Evolutionary conservation across 2,329 filamentous ascomycete species (phyloP), one percentile per base, ranked within the genome.

Genomic region (Claviceps sorghi): DNA sequence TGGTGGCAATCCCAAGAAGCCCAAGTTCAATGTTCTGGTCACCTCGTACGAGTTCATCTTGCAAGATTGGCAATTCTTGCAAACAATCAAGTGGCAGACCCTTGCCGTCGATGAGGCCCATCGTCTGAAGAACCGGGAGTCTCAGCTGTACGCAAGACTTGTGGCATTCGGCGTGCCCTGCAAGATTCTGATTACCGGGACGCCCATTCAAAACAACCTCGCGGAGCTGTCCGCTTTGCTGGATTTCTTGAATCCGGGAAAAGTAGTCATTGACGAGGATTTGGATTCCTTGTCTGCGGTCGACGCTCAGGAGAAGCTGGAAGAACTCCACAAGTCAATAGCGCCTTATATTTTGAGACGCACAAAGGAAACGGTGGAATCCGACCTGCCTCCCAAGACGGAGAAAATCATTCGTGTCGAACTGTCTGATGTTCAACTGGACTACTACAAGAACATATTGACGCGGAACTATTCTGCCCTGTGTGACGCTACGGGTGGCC

Each of bases 361-460:
- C 50, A 97, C 93, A 19, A 98, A 98, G 69, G 88, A 95, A 64
- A 96, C 93, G 53, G 94, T 98, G 8, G 93, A 97, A 66, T 95
- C 90, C 22, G 93, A 98, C 59, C 73, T 98, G 29, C 93, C 93
- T 13, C 89, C 91, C 0, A 98, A 98, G 73, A 95, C 88, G 0
- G 93, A 98, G 67, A 98, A 97, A 73, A 98, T 98, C 58, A 95
- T 98, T 65, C 88, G 94, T 52, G 93, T 98, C 42, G 93, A 97
- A 67, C 76, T 98, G 49, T 95, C 93, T 0, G 93, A 98, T 67
- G 84, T 97, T 30, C 93, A 98, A 64, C 75, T 97, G 10, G 91
- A 98, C 58, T 97, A 96, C 67, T 98, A 98, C 74, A 97, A 97
- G 71, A 97, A 97, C 63, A 97, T 98, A 54, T 75, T 98, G 26